Evolutionary conservation across 441 rosid genomes (phyloP), one percentile per base, ranked within the genome.

Genomic region (Metrosideros polymorpha): DNA sequence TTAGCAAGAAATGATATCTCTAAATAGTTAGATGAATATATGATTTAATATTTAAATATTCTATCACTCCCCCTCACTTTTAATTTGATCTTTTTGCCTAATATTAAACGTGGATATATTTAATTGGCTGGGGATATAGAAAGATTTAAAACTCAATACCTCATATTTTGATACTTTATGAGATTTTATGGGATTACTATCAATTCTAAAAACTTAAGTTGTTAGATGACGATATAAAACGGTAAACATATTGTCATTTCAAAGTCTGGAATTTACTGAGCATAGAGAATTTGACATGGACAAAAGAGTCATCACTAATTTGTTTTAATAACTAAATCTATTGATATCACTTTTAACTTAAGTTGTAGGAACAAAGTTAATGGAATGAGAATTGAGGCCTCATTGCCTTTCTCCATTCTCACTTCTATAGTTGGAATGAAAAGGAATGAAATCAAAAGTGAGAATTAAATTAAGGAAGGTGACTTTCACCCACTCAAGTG

Each of bases 321-420:
- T 63, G 25, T 32, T 63, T 32, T 4, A 5, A 63, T 35, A 63
- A 4, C 6, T 63, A 32, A 8, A 32, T 32, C 43, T 18, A 18
- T 63, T 25, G 12, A 32, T 63, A 19, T 63, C 43, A 63, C 32
- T 17, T 32, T 18, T 63, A 43, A 63, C 25, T 32, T 32, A 32
- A 32, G 43, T 32, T 32, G 3, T 0, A 32, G 0, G 7, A 63
- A 32, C 0, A 7, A 19, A 63, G 76, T 32, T 32, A 63, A 9
- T 63, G 43, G 43, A 63, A 63, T 63, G 2, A 63, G 24, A 63
- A 32, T 32, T 32, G 76, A 9, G 27, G 43, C 27, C 76, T 25
- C 12, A 32, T 63, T 18, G 43, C 76, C 43, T 32, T 63, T 32
- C 7, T 63, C 25, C 3, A 63, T 18, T 32, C 4, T 32, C 27